Base-by-base conservation (phyloP, 345 rosid genomes). In the Kernera saxatilis region DNA sequence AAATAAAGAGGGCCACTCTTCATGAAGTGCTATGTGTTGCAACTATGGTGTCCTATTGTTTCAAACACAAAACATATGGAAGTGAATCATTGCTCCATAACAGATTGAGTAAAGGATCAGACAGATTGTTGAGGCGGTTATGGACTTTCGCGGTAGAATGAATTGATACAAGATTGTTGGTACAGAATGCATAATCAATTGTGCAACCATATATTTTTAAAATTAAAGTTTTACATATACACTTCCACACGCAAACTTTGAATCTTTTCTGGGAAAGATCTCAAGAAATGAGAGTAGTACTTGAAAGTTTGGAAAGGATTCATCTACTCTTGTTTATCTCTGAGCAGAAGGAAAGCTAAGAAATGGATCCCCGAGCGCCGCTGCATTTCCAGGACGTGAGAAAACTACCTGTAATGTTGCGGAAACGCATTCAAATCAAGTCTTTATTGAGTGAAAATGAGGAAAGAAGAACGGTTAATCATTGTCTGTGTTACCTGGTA, bases 351-450 rank as follows among this genome's bases (percentile, higher is more conserved):
- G 80, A 27, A 83, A 83, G 33, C 76, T 39, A 26, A 39, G 5
- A 59, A 77, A 82, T 3, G 86, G 81, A 70, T 84, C 57, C 1
- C 81, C 49, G 6, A 88, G 67, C 10, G 85, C 85, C n/a, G 79
- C 60, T 0, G 39, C 55, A 53, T 89, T 92, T n/a, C 91, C 89
- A 0, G 96, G 96, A 3, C 89, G 84, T 6, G 88, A 89, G 57
- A 85, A 83, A 63, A 89, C 87, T 56, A 89, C 65, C 89, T 86
- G 59, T 59, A 69, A 15, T 48, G 7, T 17, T 4, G 29, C 5
- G 6, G 4, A 23, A n/a, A 67, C 35, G 41, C 22, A 33, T 58
- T 35, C n/a, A 35, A 19, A 55, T 27, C 3, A 67, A 39, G 10
- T 39, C 27, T 8, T 17, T 6, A 2, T 21, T 14, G 35, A 69